Evolutionary conservation across 2,329 filamentous ascomycete species (phyloP).

Genomic region (Akanthomyces dipterigenus): DNA sequence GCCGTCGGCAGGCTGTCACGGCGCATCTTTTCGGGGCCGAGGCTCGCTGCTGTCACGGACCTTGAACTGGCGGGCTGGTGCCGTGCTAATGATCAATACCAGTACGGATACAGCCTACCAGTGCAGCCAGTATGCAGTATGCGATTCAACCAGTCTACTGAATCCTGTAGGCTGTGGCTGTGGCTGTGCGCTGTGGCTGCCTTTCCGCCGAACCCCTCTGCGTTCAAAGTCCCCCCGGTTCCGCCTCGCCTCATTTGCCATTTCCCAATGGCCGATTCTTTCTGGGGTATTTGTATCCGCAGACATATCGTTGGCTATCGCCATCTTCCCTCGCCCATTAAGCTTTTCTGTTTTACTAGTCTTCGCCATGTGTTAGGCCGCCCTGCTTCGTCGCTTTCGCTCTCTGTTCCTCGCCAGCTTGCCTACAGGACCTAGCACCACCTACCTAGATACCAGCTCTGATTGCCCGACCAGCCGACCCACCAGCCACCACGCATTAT

Average conservation of each 20-base stretch:
- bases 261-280: not conserved
- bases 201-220: not conserved
- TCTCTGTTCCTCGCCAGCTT: constrained; percentile 9
- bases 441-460: no score
- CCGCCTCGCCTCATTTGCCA: not conserved
- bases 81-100: no score
- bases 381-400: constrained; percentile 6
- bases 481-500: constrained; percentile 3
- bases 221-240: constrained; percentile 3
- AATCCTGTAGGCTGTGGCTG: no score
- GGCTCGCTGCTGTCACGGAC: constrained; percentile 5
- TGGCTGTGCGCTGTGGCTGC: no score
- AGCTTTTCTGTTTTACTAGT: constrained; percentile 7
- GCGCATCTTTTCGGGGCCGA: constrained; percentile 1
- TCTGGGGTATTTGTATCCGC: not conserved
- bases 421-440: no score
- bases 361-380: constrained; percentile 9
- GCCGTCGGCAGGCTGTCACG: not conserved
- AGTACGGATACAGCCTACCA: no score
- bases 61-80: not conserved
- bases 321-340: not conserved
- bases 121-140: no score
- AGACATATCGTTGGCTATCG: not conserved
- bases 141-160: no score
- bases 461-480: constrained; percentile 5